Conservation (phyloP, 306 rosid genomes). For the Fragaria iinumae region DNA sequence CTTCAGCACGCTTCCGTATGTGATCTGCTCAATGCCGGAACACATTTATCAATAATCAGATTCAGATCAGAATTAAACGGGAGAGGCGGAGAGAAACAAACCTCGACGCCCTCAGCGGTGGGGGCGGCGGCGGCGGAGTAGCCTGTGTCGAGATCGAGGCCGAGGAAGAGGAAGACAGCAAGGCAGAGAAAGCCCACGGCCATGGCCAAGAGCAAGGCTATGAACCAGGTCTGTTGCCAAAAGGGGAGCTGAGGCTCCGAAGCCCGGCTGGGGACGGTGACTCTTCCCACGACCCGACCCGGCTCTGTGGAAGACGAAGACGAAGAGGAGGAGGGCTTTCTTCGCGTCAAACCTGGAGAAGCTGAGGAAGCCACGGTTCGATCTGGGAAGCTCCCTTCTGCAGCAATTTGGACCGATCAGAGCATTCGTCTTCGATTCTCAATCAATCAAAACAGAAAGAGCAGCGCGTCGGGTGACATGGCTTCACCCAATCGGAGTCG, state of each 20-base stretch:
- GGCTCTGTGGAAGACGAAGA: conserved; percentile 33
- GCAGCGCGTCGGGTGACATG: conserved; percentile 42
- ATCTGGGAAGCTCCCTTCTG: conserved; percentile 31
- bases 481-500: neutral
- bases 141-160: conserved; percentile 61
- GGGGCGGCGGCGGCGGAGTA: conserved; percentile 22
- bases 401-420: neutral
- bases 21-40: conserved; percentile 45
- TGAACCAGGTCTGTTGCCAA: conserved; percentile 94
- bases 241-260: conserved; percentile 71
- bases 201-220: conserved; percentile 69
- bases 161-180: conserved; percentile 70
- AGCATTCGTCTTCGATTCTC: no score
- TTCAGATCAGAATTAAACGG: neutral
- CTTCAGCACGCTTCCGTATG: conserved; percentile 84
- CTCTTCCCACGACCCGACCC: conserved; percentile 64
- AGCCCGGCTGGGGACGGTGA: conserved; percentile 29
- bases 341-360: conserved; percentile 66
- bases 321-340: conserved; percentile 60
- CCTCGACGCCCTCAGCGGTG: conserved; percentile 93
- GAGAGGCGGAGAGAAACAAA: conserved; percentile 7
- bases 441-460: no score
- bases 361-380: conserved; percentile 97
- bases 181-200: conserved; percentile 75
- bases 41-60: neutral